Conservation (phyloP, 176 grass and related monocot species). For the Bothriochloa decipiens region DNA sequence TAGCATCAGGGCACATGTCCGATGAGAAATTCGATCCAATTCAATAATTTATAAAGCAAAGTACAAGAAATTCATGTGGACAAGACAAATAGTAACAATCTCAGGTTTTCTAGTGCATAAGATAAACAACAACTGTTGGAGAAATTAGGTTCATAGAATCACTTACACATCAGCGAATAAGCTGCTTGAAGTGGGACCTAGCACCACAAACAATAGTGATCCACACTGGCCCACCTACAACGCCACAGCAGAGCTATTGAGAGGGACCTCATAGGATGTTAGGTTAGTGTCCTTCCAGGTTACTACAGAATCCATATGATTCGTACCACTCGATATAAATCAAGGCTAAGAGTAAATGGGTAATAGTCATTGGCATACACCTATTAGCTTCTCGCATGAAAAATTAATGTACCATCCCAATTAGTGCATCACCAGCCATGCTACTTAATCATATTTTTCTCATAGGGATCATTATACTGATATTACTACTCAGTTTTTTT, state of each 20-base stretch:
- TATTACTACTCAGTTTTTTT: neutral
- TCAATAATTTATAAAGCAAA: conserved; percentile 27
- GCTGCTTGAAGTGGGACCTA: conserved; percentile 35
- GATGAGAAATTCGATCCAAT: conserved; percentile 10
- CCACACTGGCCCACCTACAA: conserved; percentile 35
- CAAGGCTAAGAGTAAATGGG: neutral
- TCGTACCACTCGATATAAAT: neutral
- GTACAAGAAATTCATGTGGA: conserved; percentile 19
- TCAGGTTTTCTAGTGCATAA: conserved; percentile 29
- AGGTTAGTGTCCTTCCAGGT: conserved; percentile 39
- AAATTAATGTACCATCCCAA: conserved; percentile 6
- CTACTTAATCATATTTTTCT: neutral
- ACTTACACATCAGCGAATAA: conserved; percentile 43
- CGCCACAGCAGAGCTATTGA: conserved; percentile 36
- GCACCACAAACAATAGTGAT: conserved; percentile 43
- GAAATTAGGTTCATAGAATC: conserved; percentile 48
- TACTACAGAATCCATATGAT: conserved; percentile 27
- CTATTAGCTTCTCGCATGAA: neutral
- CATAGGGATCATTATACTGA: neutral
- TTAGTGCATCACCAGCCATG: conserved; percentile 10
- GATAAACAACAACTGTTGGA: conserved; percentile 49
- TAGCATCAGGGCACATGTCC: conserved; percentile 4
- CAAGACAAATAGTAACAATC: conserved; percentile 1
- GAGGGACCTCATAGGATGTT: conserved; percentile 48
- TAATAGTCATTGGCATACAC: neutral